Evolutionary conservation across 805 yeast species (phyloP).

Genomic region (Millerozyma miso): DNA sequence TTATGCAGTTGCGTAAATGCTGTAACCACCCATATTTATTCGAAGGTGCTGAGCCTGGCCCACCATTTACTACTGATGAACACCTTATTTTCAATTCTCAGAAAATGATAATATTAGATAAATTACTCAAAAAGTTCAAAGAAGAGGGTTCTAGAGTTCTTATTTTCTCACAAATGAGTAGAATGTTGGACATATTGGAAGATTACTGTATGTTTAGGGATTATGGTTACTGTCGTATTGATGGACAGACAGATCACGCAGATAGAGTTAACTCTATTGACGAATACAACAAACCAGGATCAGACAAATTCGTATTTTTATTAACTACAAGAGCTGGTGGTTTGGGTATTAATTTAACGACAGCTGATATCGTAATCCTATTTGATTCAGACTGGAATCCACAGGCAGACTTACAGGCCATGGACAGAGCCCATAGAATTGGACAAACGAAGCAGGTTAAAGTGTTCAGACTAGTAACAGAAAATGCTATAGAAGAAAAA

Average conservation of each 20-base stretch:
- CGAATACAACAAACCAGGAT: conserved; percentile 72
- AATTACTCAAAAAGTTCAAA: conserved; percentile 54
- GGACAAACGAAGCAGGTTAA: conserved; percentile 83
- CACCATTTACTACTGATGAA: conserved; percentile 82
- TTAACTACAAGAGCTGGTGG: conserved; percentile 90
- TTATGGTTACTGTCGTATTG: conserved; percentile 72
- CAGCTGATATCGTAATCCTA: conserved; percentile 73
- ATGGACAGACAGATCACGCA: conserved; percentile 77
- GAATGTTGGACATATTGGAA: conserved; percentile 75
- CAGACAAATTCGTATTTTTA: conserved; percentile 67
- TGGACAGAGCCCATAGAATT: conserved; percentile 87
- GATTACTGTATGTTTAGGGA: conserved; percentile 72
- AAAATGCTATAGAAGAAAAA: conserved; percentile 80
- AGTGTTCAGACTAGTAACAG: conserved; percentile 74
- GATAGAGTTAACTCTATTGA: conserved; percentile 75
- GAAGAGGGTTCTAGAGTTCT: conserved; percentile 73
- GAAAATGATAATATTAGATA: conserved; percentile 68
- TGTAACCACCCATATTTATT: conserved; percentile 82
- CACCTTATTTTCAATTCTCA: conserved; percentile 72
- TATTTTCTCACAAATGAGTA: conserved; percentile 80
- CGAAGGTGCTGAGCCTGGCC: conserved; percentile 89
- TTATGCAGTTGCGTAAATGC: conserved; percentile 81
- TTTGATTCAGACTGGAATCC: conserved; percentile 89
- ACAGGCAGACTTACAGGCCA: conserved; percentile 83
- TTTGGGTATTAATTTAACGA: conserved; percentile 74